phyloP scores from a whole-genome alignment of 129 eudicot species.

The Solidago caesia region DNA sequence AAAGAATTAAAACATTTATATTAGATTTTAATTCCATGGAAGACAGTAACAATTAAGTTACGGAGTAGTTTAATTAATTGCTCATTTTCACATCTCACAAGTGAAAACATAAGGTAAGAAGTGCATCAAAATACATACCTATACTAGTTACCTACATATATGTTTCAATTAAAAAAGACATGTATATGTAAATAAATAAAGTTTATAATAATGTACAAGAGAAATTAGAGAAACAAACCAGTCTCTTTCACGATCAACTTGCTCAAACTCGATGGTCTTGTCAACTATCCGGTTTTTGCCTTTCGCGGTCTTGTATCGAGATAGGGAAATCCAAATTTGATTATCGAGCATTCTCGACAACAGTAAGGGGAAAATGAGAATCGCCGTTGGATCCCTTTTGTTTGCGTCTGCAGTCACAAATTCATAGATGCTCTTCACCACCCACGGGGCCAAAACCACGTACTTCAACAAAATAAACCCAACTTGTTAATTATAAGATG shows the following conservation, averaged over 20 bases:
- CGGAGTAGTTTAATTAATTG: too few species aligned
- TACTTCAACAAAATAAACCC: conserved; percentile 35
- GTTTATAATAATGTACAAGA: not conserved
- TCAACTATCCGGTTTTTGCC: conserved; percentile 71
- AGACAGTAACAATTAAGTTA: too few species aligned
- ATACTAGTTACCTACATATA: too few species aligned
- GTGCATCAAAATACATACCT: too few species aligned
- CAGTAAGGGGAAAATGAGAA: conserved; percentile 43
- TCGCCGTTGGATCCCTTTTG: conserved; percentile 34
- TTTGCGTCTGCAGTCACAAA: conserved; percentile 27
- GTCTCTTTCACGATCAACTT: conserved; percentile 69
- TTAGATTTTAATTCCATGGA: too few species aligned
- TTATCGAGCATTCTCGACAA: conserved; percentile 54
- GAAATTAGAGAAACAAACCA: conserved; percentile 36
- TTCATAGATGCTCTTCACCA: conserved; percentile 43
- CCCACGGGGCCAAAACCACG: conserved; percentile 58
- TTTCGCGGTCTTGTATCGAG: conserved; percentile 72
- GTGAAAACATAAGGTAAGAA: too few species aligned
- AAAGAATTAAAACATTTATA: too few species aligned
- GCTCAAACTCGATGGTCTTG: conserved; percentile 71
- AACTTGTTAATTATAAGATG: conserved; percentile 6
- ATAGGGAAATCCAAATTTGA: conserved; percentile 71
- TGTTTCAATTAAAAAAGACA: too few species aligned
- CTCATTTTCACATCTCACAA: too few species aligned
- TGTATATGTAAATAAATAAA: too few species aligned